A percentile compares a stretch with the other conserved stretches of the same genome.
Evolutionary conservation across 306 rosid genomes (phyloP).

Genomic region (Cyamopsis tetragonoloba): DNA sequence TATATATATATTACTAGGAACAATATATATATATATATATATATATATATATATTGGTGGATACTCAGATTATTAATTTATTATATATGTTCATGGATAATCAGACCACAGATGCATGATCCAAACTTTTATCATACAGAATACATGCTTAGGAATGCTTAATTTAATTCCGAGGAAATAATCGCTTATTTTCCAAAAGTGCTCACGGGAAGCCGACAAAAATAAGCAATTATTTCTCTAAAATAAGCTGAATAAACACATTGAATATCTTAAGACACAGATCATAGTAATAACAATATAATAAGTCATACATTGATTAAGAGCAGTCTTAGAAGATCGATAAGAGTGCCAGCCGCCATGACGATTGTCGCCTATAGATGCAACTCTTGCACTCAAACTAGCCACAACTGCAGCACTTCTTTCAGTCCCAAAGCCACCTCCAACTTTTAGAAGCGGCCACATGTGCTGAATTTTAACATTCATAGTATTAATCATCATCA

Average conservation of each 20-base stretch:
- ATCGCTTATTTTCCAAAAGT: no score
- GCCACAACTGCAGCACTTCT: conserved; percentile 74
- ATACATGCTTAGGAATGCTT: no score
- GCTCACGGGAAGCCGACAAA: no score
- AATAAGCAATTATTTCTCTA: no score
- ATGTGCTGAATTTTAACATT: conserved; percentile 59
- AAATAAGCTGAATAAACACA: no score
- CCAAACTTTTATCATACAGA: no score
- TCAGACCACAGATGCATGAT: neutral
- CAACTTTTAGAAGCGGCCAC: conserved; percentile 91
- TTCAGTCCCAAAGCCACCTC: conserved; percentile 63
- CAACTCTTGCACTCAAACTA: conserved; percentile 93
- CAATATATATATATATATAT: no score
- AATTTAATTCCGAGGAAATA: no score
- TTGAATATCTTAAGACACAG: neutral
- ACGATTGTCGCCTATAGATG: conserved; percentile 83
- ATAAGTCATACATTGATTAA: conserved; percentile 73
- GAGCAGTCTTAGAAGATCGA: conserved; percentile 89
- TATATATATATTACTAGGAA: no score
- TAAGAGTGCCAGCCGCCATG: conserved; percentile 98
- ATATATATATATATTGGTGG: no score
- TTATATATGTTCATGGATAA: neutral
- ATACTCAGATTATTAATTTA: no score
- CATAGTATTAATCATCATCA: neutral
- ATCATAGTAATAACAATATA: conserved; percentile 15